A percentile compares a stretch with the other conserved stretches of the same genome.
Conservation (phyloP, 2,329 filamentous ascomycete genomes). For the Aspergillus versicolor region DNA sequence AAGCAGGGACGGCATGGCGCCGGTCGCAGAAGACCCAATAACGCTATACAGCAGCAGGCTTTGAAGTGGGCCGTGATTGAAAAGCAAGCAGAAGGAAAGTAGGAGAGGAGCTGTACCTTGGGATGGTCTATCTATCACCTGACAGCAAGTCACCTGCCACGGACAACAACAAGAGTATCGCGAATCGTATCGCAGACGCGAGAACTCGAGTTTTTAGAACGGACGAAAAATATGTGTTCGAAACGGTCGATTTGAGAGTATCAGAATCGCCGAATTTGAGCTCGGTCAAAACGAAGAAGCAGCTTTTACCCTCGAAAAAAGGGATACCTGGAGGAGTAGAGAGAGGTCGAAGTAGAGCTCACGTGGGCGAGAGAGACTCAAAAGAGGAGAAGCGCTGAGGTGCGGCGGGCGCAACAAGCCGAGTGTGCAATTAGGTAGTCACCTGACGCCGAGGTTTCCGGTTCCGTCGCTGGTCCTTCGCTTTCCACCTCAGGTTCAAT, state of each 20-base stretch:
- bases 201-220: conserved; percentile 18
- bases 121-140: conserved; percentile 44
- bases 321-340: conserved; percentile 29
- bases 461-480: not conserved
- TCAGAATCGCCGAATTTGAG: conserved; percentile 18
- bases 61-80: conserved; percentile 12
- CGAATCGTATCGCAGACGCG: conserved; percentile 26
- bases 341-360: conserved; percentile 32
- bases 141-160: conserved; percentile 46
- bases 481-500: not conserved
- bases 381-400: conserved; percentile 21
- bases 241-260: conserved; percentile 9
- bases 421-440: conserved; percentile 26
- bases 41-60: not conserved
- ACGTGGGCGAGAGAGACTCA: conserved; percentile 37
- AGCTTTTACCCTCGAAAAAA: conserved; percentile 28
- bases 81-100: conserved; percentile 16
- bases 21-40: not conserved
- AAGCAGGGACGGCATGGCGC: not conserved
- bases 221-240: conserved; percentile 16
- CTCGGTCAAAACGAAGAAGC: conserved; percentile 21
- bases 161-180: conserved; percentile 38
- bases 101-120: conserved; percentile 32
- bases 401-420: conserved; percentile 24
- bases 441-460: conserved; percentile 28